Conservation (phyloP, 768 basidiomycete genomes). For the Mycena filopes region DNA sequence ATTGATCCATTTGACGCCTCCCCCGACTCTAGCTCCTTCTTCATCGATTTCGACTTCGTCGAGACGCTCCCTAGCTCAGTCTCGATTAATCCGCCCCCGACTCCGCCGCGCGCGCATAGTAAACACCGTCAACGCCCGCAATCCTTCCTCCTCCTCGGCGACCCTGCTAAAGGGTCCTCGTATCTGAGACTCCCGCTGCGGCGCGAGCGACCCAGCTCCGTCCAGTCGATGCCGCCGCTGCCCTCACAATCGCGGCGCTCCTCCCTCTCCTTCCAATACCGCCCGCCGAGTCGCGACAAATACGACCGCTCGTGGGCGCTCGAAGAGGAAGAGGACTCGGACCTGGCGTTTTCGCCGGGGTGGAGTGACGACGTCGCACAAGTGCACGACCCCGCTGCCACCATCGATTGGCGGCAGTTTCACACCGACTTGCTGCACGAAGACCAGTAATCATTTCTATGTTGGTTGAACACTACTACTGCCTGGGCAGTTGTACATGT, state of each 20-base stretch:
- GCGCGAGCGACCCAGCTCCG: constrained; percentile 44
- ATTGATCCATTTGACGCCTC: constrained; percentile 55
- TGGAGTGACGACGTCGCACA: constrained; percentile 39
- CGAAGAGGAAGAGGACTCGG: constrained; percentile 48
- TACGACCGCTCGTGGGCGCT: constrained; percentile 50
- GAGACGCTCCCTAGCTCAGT: constrained; percentile 37
- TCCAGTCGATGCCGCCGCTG: constrained; percentile 44
- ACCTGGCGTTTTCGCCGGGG: constrained; percentile 2
- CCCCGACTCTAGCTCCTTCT: constrained; percentile 55
- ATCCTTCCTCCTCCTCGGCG: constrained; percentile 42
- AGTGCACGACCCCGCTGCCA: constrained; percentile 49
- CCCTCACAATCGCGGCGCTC: constrained; percentile 41
- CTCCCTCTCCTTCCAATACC: constrained; percentile 47
- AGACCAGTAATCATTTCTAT: not conserved
- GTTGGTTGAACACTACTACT: not conserved
- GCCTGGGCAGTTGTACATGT: not conserved
- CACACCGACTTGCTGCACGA: constrained; percentile 53
- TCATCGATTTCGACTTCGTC: constrained; percentile 53
- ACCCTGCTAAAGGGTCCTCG: constrained; percentile 30
- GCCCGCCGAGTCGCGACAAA: constrained; percentile 41
- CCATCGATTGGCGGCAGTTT: constrained; percentile 69
- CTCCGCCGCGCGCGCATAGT: not conserved
- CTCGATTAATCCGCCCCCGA: constrained; percentile 35
- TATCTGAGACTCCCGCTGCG: constrained; percentile 37
- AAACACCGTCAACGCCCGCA: constrained; percentile 8